Evolutionary conservation across 2,329 filamentous ascomycete species (phyloP), one percentile per base, ranked within the genome.

Genomic region (Xylaria sp.): DNA sequence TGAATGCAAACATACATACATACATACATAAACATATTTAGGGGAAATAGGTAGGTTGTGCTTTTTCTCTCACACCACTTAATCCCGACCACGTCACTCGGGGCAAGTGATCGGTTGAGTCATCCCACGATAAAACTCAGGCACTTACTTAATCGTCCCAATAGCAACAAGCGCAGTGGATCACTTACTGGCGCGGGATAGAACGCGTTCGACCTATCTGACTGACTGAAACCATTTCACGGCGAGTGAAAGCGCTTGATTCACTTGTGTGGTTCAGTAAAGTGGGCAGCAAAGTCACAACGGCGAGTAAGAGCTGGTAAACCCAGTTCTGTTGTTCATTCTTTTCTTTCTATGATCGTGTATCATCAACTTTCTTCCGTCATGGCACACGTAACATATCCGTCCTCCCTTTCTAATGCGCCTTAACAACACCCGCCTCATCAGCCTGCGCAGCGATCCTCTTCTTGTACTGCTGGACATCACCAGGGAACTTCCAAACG

Each of bases 401-500:
- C n/a, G n/a, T n/a, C n/a, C n/a, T n/a, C n/a, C 15, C 5, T 46
- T 13, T 56, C 57, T 79, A 89, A 76, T 90, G 87, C 58, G 85
- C 85, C 78, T 89, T 89, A 65, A 94, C 96, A 48, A 97, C 94
- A 74, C 96, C 96, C 55, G 91, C 90, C 62, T 91, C 91, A 79
- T 97, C 91, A 25, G 95, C 95, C 82, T 97, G 94, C 15, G 93
- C 91, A 20, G 89, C 89, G 76, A 99, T 97, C 81, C 93, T 90
- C 89, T 94, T 97, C 90, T 99, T 99, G 85, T 99, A 99, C 70
- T 93, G 90, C 82, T 97, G 93, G 60, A 99, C 94, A 75, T 97
- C 94, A 39, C 96, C 96, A 69, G 92, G 90, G 82, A 99, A 99
- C 83, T 97, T 94, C 87, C 97, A 93, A 23, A 99, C 94, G 1